A percentile compares a stretch with the other conserved stretches of the same genome.
Conservation (phyloP, 257 asterid genomes). For the Nicotiana paniculata region DNA sequence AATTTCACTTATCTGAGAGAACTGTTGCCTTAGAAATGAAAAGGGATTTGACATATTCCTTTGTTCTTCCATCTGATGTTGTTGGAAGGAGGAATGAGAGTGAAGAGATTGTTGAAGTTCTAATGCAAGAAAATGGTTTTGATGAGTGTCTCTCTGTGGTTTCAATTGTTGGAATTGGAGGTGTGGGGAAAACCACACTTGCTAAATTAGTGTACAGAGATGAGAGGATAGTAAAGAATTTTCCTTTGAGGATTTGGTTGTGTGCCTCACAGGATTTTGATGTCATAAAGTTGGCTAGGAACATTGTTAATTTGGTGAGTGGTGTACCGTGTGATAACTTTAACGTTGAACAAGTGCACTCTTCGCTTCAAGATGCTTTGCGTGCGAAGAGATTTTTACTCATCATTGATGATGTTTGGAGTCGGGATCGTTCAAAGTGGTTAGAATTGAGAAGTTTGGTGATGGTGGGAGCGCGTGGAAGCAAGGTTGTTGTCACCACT, state of each 20-base stretch:
- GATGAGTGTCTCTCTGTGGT: neutral
- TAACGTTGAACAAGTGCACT: neutral
- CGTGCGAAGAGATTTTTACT: constrained; percentile 7
- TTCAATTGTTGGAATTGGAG: constrained; percentile 13
- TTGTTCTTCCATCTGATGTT: constrained; percentile 7
- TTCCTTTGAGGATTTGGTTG: constrained; percentile 8
- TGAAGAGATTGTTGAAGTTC: neutral
- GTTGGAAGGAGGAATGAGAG: constrained; percentile 12
- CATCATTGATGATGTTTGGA: constrained; percentile 18
- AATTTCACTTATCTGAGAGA: constrained; percentile 1
- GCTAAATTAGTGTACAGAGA: constrained; percentile 11
- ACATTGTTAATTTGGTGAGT: constrained; percentile 2
- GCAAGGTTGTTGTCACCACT: constrained; percentile 13
- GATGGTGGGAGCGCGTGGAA: constrained; percentile 11
- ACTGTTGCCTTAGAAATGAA: neutral
- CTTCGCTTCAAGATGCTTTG: constrained; percentile 7
- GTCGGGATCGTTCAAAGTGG: constrained; percentile 6
- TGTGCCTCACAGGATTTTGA: constrained; percentile 12
- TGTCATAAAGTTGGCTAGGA: neutral
- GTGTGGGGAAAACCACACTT: constrained; percentile 14
- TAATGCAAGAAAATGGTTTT: neutral
- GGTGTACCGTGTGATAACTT: neutral
- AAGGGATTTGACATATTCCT: neutral
- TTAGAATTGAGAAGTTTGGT: constrained; percentile 8
- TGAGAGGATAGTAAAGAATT: neutral